A percentile compares a stretch with the other conserved stretches of the same genome.
Evolutionary conservation across 139 green algal species (phyloP).

Genomic region (Chlamydomonas incerta): DNA sequence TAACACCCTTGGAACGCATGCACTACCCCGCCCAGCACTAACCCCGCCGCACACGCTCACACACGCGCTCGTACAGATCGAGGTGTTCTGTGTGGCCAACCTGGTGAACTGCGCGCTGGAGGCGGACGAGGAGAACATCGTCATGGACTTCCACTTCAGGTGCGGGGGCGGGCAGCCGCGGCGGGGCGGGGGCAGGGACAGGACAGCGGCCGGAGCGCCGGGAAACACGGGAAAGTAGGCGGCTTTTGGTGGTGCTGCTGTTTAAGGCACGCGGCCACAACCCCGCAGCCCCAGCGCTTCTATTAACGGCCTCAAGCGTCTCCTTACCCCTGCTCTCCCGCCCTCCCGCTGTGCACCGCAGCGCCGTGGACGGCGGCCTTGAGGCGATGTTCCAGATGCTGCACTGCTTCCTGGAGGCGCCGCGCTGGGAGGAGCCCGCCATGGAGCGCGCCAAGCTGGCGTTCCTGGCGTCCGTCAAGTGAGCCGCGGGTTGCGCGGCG

Average conservation of each 20-base stretch:
- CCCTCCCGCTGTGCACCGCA: no score
- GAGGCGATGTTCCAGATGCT: conserved; percentile 74
- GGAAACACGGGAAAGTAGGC: no score
- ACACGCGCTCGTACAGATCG: conserved; percentile 64
- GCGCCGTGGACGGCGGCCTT: conserved; percentile 34
- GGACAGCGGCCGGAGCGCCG: no score
- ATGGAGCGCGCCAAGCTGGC: conserved; percentile 81
- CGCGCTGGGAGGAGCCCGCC: conserved; percentile 72
- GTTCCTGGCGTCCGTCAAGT: conserved; percentile 58
- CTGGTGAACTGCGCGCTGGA: conserved; percentile 97
- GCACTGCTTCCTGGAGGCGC: conserved; percentile 78
- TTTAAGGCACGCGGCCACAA: no score
- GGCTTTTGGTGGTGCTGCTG: no score
- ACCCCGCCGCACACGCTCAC: not conserved
- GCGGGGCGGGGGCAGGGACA: no score
- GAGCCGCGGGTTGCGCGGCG: not conserved
- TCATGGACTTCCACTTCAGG: conserved; percentile 95
- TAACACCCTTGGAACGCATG: no score
- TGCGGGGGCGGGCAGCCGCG: conserved; percentile 17
- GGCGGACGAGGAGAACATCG: conserved; percentile 95
- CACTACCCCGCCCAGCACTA: no score
- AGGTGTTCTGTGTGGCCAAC: conserved; percentile 96
- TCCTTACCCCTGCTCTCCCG: no score
- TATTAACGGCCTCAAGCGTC: no score
- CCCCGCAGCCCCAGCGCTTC: no score